A percentile compares a stretch with the other conserved stretches of the same genome.
Conservation (phyloP, 768 basidiomycete genomes). For the Rossbeevera mucosa region DNA sequence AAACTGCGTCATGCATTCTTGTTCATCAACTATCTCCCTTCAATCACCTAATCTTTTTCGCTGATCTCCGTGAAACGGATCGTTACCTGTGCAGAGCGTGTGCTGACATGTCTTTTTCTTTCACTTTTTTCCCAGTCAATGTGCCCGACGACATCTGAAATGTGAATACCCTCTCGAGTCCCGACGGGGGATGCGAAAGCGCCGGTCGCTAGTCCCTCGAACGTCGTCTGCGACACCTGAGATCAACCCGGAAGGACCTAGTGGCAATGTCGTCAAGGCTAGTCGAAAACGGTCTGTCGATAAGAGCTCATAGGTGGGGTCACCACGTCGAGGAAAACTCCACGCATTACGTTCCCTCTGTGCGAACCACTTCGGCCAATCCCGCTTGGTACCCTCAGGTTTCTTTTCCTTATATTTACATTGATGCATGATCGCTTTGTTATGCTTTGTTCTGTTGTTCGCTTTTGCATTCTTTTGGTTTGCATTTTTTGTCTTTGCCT, state of each 20-base stretch:
- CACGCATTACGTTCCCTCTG: conserved; percentile 1
- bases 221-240: conserved; percentile 25
- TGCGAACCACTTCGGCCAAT: conserved; percentile 9
- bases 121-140: conserved; percentile 50
- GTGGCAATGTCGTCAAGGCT: conserved; percentile 19
- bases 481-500: background rate
- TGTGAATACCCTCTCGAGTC: conserved; percentile 73
- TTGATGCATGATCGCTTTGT: conserved; percentile 13
- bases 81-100: conserved; percentile 3
- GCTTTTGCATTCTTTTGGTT: conserved; percentile 10
- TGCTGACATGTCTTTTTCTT: conserved; percentile 25
- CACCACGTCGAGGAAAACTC: background rate
- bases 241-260: conserved; percentile 21
- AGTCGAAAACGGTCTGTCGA: conserved; percentile 28
- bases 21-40: conserved; percentile 11
- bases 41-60: conserved; percentile 21
- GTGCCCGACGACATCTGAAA: conserved; percentile 59
- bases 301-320: conserved; percentile 21
- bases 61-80: conserved; percentile 24
- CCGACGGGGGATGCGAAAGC: conserved; percentile 59
- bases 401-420: conserved; percentile 5
- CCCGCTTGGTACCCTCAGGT: conserved; percentile 2
- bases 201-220: conserved; percentile 34
- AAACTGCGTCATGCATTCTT: background rate
- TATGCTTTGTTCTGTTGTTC: conserved; percentile 21